Evolutionary conservation across 805 yeast genomes (phyloP).

Genomic region (Yarrowia divulgata): DNA sequence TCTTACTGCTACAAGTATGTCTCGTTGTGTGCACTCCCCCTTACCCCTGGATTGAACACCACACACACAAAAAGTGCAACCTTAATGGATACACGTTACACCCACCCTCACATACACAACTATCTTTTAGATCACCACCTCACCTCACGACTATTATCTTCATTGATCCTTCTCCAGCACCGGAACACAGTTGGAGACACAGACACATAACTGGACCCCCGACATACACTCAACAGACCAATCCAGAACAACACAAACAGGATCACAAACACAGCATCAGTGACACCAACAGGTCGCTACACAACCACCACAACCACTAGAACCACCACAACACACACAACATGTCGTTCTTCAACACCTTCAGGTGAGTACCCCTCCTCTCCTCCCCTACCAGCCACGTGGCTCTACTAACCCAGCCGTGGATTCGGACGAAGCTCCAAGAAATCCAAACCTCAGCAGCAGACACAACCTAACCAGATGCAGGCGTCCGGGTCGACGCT

Average conservation of each 20-base stretch:
- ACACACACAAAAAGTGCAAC: conserved; percentile 7
- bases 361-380: conserved; percentile 44
- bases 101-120: not conserved
- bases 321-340: not conserved
- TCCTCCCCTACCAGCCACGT: not conserved
- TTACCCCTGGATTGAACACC: conserved; percentile 22
- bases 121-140: not conserved
- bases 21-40: not conserved
- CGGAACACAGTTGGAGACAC: not conserved
- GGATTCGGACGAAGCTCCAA: conserved; percentile 68
- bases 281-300: not conserved
- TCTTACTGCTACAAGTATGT: too few relatives aligned
- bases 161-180: too few relatives aligned
- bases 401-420: conserved; percentile 49
- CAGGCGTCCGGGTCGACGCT: conserved; percentile 42
- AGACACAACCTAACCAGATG: conserved; percentile 51
- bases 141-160: not conserved
- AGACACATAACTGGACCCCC: not conserved
- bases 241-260: not conserved
- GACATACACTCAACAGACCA: not conserved
- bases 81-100: conserved; percentile 10
- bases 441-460: conserved; percentile 54
- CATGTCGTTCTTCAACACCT: conserved; percentile 50
- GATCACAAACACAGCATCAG: not conserved
- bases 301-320: not conserved